phyloP scores from a whole-genome alignment of 2,329 filamentous ascomycete genomes.

The Cladophialophora bantiana region DNA sequence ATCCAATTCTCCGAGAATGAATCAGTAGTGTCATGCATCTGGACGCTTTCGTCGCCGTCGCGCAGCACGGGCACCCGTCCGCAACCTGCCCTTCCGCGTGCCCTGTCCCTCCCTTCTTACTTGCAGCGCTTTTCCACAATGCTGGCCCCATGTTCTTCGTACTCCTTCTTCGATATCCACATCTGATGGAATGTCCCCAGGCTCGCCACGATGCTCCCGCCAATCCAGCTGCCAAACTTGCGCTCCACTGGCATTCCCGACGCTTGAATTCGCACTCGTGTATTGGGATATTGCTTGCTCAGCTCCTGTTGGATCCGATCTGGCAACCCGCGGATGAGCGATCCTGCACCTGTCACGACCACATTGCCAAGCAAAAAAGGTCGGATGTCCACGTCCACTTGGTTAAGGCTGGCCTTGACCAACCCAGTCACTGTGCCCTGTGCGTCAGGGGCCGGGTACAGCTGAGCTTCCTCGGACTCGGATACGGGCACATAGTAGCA shows the following conservation, averaged over 20 bases:
- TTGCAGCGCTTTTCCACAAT: slow-evolving; percentile 98
- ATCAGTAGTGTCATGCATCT: slow-evolving; percentile 16
- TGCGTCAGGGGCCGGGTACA: slow-evolving; percentile 64
- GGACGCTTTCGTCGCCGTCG: background rate
- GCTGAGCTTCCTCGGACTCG: slow-evolving; percentile 43
- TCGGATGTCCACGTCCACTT: slow-evolving; percentile 87
- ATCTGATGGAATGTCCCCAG: slow-evolving; percentile 98
- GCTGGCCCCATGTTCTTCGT: slow-evolving; percentile 88
- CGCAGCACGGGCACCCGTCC: background rate
- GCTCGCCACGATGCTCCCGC: slow-evolving; percentile 92
- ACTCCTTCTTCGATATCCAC: slow-evolving; percentile 98
- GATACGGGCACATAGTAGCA: slow-evolving; percentile 67
- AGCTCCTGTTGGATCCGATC: slow-evolving; percentile 89
- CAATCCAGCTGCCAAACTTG: slow-evolving; percentile 93
- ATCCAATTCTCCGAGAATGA: slow-evolving; percentile 3
- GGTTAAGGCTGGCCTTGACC: slow-evolving; percentile 76
- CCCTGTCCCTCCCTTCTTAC: slow-evolving; percentile 53
- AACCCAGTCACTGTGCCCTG: slow-evolving; percentile 83
- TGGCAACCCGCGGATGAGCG: slow-evolving; percentile 87
- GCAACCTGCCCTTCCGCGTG: background rate
- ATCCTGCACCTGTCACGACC: slow-evolving; percentile 88
- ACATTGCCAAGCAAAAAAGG: slow-evolving; percentile 85
- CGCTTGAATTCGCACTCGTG: slow-evolving; percentile 86
- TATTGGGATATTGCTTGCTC: slow-evolving; percentile 78
- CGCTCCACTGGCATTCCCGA: slow-evolving; percentile 86